Evolutionary conservation across 2,329 filamentous ascomycete species (phyloP), one percentile per base, ranked within the genome.

Genomic region (Fusarium zealandicum): DNA sequence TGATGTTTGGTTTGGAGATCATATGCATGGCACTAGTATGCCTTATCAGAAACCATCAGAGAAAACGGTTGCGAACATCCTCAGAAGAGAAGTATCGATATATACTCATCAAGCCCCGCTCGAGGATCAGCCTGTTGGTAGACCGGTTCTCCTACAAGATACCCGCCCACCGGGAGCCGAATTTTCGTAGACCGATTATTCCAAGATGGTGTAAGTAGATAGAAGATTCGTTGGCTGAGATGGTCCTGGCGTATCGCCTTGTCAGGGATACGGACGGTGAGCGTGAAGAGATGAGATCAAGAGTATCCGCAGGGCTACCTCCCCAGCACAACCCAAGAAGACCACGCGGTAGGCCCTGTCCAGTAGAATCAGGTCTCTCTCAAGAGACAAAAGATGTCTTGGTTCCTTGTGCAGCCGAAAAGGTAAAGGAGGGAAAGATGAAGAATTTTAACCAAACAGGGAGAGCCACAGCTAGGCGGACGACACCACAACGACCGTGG

Each of bases 11-110:
- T 22, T 54, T 35, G 11, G 30, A 20, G 5, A 12, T 18, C 11
- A 10, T 47, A 18, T 50, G 25, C 38, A 30, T 46, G 18, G 32
- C 48, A 50, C 40, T 52, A 13, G 37, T 36, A 55, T 59, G 39
- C 48, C 28, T 12, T 20, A 35, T 57, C 43, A 51, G 31, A 6
- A 12, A 14, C 25, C 17, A 27, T 36, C 13, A 20, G 16, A 14
- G 6, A 35, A 30, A 13, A 14, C n/a, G 8, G 38, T 31, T 36
- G 27, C 28, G 9, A 51, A 16, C 56, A 63, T 63, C 12, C 41
- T 51, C 20, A 32, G 48, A 38, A 14, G 33, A 28, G 25, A 17
- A 39, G 17, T n/a, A 10, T 41, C 8, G 36, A 54, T 46, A 48
- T 47, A 30, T 45, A 36, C 28, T 17, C 43, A 32, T 52, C 14